Conservation (phyloP, 208 protist genomes). For the Endotrypanum monterogeii region DNA sequence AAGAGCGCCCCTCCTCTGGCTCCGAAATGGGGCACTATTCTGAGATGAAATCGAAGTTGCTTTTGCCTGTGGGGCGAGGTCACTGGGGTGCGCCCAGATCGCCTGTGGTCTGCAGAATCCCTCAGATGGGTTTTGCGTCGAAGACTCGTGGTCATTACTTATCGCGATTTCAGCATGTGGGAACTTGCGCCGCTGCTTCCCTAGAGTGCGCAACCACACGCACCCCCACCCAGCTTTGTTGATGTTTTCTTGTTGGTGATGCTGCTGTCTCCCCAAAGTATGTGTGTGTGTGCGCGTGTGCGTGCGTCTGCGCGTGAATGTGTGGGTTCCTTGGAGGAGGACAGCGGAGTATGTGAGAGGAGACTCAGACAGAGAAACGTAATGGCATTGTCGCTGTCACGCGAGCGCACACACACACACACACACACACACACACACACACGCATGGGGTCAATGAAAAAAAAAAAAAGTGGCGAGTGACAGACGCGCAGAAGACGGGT, state of each 20-base stretch:
- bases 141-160: neutral
- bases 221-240: neutral
- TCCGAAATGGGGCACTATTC: no score
- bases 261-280: no score
- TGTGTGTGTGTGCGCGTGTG: no score
- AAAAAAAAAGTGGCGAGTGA: slow-evolving; percentile 16
- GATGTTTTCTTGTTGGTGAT: neutral
- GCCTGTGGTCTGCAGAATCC: neutral
- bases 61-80: neutral
- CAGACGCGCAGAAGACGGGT: neutral
- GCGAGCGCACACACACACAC: no score
- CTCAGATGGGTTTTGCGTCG: neutral
- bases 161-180: no score
- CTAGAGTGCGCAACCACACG: neutral
- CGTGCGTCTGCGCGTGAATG: neutral
- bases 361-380: neutral
- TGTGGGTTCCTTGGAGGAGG: neutral
- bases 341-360: no score
- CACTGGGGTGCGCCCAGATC: neutral
- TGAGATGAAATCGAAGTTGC: no score
- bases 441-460: neutral
- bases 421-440: no score
- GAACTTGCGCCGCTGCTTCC: no score
- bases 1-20: neutral
- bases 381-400: neutral